Evolutionary conservation across 2,329 filamentous ascomycete species (phyloP), one percentile per base, ranked within the genome.

Genomic region (Aspergillus sp.): DNA sequence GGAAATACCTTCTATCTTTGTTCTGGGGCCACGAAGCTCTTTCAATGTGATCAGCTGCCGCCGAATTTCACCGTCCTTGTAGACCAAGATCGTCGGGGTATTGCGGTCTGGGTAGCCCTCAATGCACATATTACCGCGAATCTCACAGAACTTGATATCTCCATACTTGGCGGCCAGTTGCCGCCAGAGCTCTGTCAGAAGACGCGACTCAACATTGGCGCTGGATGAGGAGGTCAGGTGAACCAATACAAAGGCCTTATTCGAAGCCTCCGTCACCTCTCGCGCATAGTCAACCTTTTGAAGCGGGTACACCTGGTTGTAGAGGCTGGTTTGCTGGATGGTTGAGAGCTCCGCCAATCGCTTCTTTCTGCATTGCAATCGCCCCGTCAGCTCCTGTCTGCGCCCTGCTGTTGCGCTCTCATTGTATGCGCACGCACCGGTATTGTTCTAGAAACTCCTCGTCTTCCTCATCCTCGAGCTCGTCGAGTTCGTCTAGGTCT

Each of bases 121-220:
- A 62, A 99, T 97, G 53, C 94, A 96, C 76, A 97, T 85, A 67
- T 91, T 87, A 5, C 87, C 94, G 62, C 87, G 84, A 62, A 99
- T 97, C 76, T 97, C 90, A 71, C 93, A 97, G 74, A 99, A 99
- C 75, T 99, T 99, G 71, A 99, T 79, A 59, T 99, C 93, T 17
- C 91, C 91, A 67, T 91, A 99, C 65, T 93, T 91, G 54, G 74
- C 76, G 1, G 94, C 93, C 38, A 94, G 81, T 65, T 91, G 85
- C 32, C 87, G 81, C 92, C 93, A 99, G 17, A 97, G 78, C 67
- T 96, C 88, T 1, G 87, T 86, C 62, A 97, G 75, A 3, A 97
- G 79, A 54, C 88, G 83, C 3, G 91, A 96, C 74, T 97, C 92
- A 31, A 88, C 81, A 65, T 97, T 97, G 48, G 84, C 88, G 46